Evolutionary conservation across 345 rosid species (phyloP).

Genomic region (Mangifera indica): DNA sequence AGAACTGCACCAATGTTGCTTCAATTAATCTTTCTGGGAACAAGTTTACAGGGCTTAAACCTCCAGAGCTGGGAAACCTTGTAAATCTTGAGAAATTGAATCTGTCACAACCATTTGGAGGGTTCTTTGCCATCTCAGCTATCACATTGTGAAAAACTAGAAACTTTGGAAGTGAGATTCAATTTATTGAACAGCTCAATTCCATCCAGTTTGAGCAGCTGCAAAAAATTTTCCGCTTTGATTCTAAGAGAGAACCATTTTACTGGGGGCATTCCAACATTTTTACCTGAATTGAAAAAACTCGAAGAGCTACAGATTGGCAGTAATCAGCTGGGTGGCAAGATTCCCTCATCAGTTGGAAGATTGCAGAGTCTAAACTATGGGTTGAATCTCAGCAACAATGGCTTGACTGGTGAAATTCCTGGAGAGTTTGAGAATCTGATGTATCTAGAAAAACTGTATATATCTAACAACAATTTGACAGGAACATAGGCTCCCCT

Average conservation of each 20-base stretch:
- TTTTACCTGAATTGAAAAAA: conserved; percentile 45
- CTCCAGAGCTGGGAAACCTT: conserved; percentile 59
- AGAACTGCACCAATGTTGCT: conserved; percentile 45
- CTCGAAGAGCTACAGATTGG: conserved; percentile 57
- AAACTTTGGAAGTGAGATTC: conserved; percentile 55
- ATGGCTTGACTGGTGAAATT: conserved; percentile 55
- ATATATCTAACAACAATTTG: conserved; percentile 63
- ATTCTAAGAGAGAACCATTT: conserved; percentile 56
- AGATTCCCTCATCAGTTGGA: conserved; percentile 60
- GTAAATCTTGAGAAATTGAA: conserved; percentile 35
- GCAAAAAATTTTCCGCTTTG: conserved; percentile 54
- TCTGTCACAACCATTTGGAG: conserved; percentile 60
- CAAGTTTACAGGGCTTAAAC: conserved; percentile 53
- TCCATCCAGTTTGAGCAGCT: conserved; percentile 45
- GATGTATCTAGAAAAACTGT: conserved; percentile 44
- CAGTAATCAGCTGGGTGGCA: conserved; percentile 62
- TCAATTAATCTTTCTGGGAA: conserved; percentile 58
- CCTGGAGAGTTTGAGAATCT: conserved; percentile 46
- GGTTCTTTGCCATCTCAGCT: conserved; percentile 67
- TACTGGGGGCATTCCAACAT: conserved; percentile 59
- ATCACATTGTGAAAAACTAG: conserved; percentile 45
- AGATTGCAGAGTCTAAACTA: conserved; percentile 42
- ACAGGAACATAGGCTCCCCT: conserved; percentile 53
- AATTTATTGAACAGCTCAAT: conserved; percentile 60
- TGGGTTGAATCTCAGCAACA: conserved; percentile 59